phyloP scores from a whole-genome alignment of 345 rosid species.

The Noccaea caerulescens region DNA sequence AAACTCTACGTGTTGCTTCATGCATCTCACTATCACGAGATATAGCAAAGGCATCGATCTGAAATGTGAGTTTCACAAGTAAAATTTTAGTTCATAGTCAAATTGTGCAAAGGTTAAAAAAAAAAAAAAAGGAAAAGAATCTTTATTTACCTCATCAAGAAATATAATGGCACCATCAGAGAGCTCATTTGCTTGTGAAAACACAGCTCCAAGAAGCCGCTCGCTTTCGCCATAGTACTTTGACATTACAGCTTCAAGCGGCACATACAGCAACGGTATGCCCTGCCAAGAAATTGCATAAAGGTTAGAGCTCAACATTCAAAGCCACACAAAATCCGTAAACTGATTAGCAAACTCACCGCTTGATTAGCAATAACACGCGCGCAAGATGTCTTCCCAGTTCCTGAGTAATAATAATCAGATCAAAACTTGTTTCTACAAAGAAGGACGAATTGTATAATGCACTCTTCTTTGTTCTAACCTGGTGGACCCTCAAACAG shows the following conservation, averaged over 20 bases:
- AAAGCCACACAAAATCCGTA: background rate
- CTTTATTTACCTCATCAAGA: conserved; percentile 79
- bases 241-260: conserved; percentile 84
- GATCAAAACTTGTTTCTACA: conserved; percentile 16
- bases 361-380: conserved; percentile 91
- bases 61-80: conserved; percentile 22
- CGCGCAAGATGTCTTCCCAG: conserved; percentile 96
- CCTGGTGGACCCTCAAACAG: conserved; percentile 99
- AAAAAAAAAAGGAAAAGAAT: background rate
- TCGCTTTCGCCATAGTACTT: conserved; percentile 96
- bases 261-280: conserved; percentile 84
- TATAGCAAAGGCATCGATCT: conserved; percentile 95
- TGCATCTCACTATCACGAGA: conserved; percentile 87
- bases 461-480: conserved; percentile 32
- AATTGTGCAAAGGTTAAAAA: background rate
- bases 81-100: background rate
- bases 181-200: conserved; percentile 84
- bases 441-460: background rate
- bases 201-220: conserved; percentile 78
- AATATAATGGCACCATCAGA: conserved; percentile 83
- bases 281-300: conserved; percentile 55
- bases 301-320: background rate
- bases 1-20: conserved; percentile 91
- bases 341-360: conserved; percentile 49
- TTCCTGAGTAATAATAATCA: conserved; percentile 57